Conservation (phyloP, 73 alveolate species). For the Uronychia setigera region DNA sequence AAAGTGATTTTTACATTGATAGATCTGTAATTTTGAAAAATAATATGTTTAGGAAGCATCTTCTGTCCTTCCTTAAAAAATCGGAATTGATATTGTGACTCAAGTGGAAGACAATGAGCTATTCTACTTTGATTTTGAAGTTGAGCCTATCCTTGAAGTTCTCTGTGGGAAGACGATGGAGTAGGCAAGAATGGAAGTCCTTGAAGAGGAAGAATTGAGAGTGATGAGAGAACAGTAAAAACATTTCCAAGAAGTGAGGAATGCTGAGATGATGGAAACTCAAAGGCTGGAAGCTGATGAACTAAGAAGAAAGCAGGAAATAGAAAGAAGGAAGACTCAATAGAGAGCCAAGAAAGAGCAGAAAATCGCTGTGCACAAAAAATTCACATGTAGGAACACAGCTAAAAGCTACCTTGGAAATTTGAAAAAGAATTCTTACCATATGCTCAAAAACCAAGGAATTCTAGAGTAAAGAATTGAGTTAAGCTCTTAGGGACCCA, state of each 20-base stretch:
- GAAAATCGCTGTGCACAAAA: slow-evolving; percentile 54
- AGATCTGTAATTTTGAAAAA: slow-evolving; percentile 93
- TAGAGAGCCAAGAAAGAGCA: slow-evolving; percentile 59
- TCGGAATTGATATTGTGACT: slow-evolving; percentile 90
- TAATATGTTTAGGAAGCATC: too few relatives aligned
- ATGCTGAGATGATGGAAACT: slow-evolving; percentile 89
- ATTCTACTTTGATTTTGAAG: slow-evolving; percentile 89
- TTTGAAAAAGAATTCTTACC: slow-evolving; percentile 23
- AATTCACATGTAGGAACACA: slow-evolving; percentile 22
- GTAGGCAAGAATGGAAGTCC: slow-evolving; percentile 95
- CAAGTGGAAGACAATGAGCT: slow-evolving; percentile 81
- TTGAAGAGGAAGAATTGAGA: slow-evolving; percentile 97
- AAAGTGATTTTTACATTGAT: slow-evolving; percentile 91
- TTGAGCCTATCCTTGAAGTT: slow-evolving; percentile 92
- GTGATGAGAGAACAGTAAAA: slow-evolving; percentile 87
- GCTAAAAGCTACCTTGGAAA: slow-evolving; percentile 50
- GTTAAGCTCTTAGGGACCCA: too few relatives aligned
- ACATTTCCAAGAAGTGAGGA: slow-evolving; percentile 88
- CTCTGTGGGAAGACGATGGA: slow-evolving; percentile 90
- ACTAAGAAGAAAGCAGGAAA: slow-evolving; percentile 88
- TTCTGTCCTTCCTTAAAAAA: slow-evolving; percentile 82
- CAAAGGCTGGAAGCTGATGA: slow-evolving; percentile 94
- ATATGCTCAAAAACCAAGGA: slow-evolving; percentile 57
- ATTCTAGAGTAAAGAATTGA: too few relatives aligned
- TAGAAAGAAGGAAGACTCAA: slow-evolving; percentile 53